Base-by-base conservation (phyloP, 2,329 filamentous ascomycete genomes). In the Sporothrix brasiliensis region DNA sequence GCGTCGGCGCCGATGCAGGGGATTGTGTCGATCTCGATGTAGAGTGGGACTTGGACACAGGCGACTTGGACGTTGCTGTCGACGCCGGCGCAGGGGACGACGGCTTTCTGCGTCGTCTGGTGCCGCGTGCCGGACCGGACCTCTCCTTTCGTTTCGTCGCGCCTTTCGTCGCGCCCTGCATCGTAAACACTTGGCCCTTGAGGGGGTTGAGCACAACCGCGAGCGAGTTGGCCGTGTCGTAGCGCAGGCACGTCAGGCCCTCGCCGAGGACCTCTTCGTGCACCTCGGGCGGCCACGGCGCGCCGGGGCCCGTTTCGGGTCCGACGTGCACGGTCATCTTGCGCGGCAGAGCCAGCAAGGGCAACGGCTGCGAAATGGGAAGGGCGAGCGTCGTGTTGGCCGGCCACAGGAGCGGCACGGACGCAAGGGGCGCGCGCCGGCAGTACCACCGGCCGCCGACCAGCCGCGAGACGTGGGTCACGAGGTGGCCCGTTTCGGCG, bases 291-390 rank as follows among this genome's bases (percentile, higher is more conserved):
- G 56, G 30, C n/a, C 19, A n/a, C 10, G 56, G 56, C 14, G 58
- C 58, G 4, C 39, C 41, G 4, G 58, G 58, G 4, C 58, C 58
- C 11, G 21, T 24, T 13, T 63, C 39, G 39, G 58, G 58, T 4
- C 58, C 39, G 39, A 63, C 58, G 21, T 63, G 58, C n/a, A 63
- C 58, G 10, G 11, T 27, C 58, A 63, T 39, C n/a, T 27, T 24
- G 2, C 21, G n/a, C 11, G 58, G 58, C 39, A 63, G 21, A 6
- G 58, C 58, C 56, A 61, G 56, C 1, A 61, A 3, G 3, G n/a
- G 56, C 1, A 61, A 11, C 7, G 56, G 34, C n/a, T 61, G 56
- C 1, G 56, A 3, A 10, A 24, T 34, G n/a, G 56, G 56, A 19
- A 61, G 34, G 5, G 34, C 24, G 10, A 61, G 21, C 14, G 39